phyloP scores from a whole-genome alignment of 139 green algal species.

The Ulvella scutata region DNA sequence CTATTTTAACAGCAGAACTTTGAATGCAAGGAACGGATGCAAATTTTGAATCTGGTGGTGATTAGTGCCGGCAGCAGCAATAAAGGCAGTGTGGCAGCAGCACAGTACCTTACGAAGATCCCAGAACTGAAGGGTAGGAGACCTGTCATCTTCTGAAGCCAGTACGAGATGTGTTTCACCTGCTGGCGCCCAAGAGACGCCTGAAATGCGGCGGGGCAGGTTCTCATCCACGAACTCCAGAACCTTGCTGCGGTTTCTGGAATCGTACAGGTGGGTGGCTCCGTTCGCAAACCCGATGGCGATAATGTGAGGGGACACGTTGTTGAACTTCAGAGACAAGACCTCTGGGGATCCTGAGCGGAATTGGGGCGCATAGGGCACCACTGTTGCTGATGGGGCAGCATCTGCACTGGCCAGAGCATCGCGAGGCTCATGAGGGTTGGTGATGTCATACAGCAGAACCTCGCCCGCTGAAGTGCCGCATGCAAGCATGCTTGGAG shows the following conservation, averaged over 20 bases:
- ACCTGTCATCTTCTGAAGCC: conserved; percentile 84
- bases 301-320: background rate
- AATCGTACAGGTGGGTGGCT: background rate
- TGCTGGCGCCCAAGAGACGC: conserved; percentile 72
- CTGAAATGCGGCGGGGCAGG: background rate
- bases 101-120: conserved; percentile 86
- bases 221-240: background rate
- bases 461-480: conserved; percentile 81
- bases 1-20: no score
- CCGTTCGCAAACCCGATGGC: background rate
- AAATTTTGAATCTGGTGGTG: no score
- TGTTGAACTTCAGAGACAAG: background rate
- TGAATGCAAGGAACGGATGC: no score
- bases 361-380: background rate
- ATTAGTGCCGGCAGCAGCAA: no score
- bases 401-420: conserved; percentile 35
- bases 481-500: conserved; percentile 81
- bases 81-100: no score
- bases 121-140: conserved; percentile 81
- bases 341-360: background rate
- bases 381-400: background rate
- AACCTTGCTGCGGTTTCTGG: background rate
- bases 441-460: conserved; percentile 89
- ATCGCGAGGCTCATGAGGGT: conserved; percentile 48
- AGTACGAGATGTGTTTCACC: conserved; percentile 87